Percentiles rank a stretch among this genome's conserved stretches.
phyloP scores from a whole-genome alignment of 176 grass and related monocot genomes.

The Bolboschoenus planiculmis region DNA sequence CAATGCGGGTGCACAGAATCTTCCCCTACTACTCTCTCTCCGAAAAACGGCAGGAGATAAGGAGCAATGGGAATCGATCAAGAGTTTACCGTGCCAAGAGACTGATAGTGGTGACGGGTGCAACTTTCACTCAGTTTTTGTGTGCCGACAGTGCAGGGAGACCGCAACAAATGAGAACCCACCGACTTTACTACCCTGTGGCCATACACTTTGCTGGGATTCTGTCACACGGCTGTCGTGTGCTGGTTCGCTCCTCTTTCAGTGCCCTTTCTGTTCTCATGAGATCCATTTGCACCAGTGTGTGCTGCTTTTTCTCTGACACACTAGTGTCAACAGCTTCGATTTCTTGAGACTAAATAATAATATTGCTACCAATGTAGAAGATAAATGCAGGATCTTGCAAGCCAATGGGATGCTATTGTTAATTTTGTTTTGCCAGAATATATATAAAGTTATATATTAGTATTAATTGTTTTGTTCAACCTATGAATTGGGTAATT shows the following conservation, averaged over 20 bases:
- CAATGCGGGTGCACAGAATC: conserved; percentile 2
- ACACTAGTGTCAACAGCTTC: neutral
- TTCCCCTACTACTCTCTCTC: neutral
- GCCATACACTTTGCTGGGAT: conserved; percentile 1
- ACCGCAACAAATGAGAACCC: neutral
- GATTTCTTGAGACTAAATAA: neutral
- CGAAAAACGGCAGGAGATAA: neutral
- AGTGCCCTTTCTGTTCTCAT: neutral
- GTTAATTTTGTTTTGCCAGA: neutral
- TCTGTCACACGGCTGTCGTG: neutral
- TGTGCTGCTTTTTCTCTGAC: neutral
- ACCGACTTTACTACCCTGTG: neutral
- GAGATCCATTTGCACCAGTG: neutral
- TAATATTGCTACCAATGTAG: neutral
- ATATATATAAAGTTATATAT: neutral
- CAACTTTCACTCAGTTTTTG: neutral
- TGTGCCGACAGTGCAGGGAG: neutral
- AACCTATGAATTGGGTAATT: neutral
- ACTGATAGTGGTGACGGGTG: neutral
- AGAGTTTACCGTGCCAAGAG: neutral
- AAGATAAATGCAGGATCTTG: neutral
- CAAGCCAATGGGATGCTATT: neutral
- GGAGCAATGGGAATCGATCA: neutral
- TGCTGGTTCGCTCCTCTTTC: neutral
- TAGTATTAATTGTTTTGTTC: neutral